Evolutionary conservation across 345 rosid species (phyloP).

Genomic region (Hibiscus syriacus): DNA sequence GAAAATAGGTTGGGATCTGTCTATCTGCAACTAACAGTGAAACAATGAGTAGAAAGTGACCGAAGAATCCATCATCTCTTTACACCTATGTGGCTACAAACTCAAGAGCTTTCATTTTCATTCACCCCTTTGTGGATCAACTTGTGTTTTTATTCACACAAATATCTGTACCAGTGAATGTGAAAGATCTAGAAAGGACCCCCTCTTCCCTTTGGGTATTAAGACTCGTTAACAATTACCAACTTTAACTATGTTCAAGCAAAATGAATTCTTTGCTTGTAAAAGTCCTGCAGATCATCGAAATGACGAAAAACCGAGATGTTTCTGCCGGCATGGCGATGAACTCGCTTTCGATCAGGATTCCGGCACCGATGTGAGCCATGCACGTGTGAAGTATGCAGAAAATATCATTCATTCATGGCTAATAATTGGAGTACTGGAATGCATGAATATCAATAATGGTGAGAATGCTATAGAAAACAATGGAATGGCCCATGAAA

Average conservation of each 20-base stretch:
- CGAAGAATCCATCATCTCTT: not conserved
- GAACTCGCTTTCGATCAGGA: not conserved
- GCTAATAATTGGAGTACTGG: not conserved
- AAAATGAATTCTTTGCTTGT: too few species aligned
- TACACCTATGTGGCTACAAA: slow-evolving; percentile 22
- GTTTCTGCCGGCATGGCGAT: too few species aligned
- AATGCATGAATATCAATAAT: slow-evolving; percentile 10
- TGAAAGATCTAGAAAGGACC: slow-evolving; percentile 11
- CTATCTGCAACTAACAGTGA: not conserved
- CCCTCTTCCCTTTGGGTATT: not conserved
- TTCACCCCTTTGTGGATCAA: not conserved
- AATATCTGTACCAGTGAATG: not conserved
- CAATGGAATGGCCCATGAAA: not conserved
- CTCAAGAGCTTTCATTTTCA: slow-evolving; percentile 23
- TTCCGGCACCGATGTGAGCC: not conserved
- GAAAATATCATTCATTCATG: not conserved
- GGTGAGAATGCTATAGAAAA: not conserved
- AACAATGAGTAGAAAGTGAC: slow-evolving; percentile 11
- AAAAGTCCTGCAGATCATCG: too few species aligned
- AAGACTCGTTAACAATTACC: too few species aligned
- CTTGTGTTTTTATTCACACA: slow-evolving; percentile 4
- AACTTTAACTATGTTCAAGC: too few species aligned
- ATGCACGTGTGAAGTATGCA: not conserved
- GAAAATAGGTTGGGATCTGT: slow-evolving; percentile 8
- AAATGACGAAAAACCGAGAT: too few species aligned